Evolutionary conservation across 108 stramenopile genomes (phyloP).

Genomic region (Fragilariopsis cylindrus): DNA sequence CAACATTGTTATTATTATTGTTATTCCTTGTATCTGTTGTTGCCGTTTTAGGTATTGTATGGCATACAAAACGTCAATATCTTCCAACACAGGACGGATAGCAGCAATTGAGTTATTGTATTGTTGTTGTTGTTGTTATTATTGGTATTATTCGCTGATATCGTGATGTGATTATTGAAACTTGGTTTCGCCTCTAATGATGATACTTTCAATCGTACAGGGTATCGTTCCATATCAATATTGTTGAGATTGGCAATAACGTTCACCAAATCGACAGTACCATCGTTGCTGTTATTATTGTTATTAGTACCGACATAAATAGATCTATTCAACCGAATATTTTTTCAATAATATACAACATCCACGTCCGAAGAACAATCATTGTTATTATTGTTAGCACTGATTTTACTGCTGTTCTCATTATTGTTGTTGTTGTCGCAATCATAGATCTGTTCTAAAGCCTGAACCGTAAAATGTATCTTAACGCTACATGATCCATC

Average conservation of each 20-base stretch:
- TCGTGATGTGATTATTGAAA: background rate
- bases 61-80: constrained; percentile 7
- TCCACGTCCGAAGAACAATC: background rate
- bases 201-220: background rate
- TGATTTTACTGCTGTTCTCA: too few relatives aligned
- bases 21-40: background rate
- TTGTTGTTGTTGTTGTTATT: background rate
- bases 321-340: constrained; percentile 2
- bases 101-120: background rate
- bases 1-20: too few relatives aligned
- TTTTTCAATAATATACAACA: constrained; percentile 2
- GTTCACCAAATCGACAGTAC: background rate
- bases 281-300: constrained; percentile 2
- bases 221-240: background rate
- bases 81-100: background rate
- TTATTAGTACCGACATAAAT: background rate
- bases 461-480: constrained; percentile 3
- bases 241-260: background rate
- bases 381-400: background rate
- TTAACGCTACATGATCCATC: constrained; percentile 16
- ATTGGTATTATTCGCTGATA: background rate
- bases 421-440: constrained; percentile 1
- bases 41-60: background rate
- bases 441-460: constrained; percentile 13
- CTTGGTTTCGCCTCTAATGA: constrained; percentile 9